These are phyloP conservation scores for Schizopora paradoxa DNA, from an alignment of 1,284 basidiomycete genomes.

Conservation along the genomic window DNA sequence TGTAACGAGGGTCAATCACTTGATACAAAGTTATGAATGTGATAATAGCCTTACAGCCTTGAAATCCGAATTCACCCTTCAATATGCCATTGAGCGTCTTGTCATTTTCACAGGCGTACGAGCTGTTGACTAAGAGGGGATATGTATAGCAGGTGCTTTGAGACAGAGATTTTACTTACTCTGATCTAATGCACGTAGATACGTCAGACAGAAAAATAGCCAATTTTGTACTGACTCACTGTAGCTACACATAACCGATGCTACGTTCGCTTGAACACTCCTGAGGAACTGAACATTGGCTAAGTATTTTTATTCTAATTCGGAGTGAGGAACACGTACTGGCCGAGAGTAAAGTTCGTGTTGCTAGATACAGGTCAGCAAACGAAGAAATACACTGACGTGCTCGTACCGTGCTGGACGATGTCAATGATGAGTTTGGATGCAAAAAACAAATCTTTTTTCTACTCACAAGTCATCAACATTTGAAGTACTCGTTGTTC, in stretches of 20 bases:
- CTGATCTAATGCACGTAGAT: constrained; percentile 13
- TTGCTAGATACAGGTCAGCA: constrained; percentile 5
- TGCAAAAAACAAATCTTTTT: neutral
- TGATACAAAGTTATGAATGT: neutral
- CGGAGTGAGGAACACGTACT: neutral
- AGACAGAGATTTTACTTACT: constrained; percentile 7
- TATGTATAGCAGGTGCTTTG: neutral
- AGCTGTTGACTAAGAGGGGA: constrained; percentile 36
- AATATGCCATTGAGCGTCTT: constrained; percentile 49
- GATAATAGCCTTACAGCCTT: constrained; percentile 38
- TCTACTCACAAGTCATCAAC: constrained; percentile 46
- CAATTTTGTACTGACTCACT: constrained; percentile 31
- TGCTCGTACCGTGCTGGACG: constrained; percentile 10
- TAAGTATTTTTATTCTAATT: constrained; percentile 9
- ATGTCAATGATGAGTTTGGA: neutral
- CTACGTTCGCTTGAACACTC: constrained; percentile 58
- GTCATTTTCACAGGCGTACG: constrained; percentile 51
- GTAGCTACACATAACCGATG: constrained; percentile 72
- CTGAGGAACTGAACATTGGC: constrained; percentile 30
- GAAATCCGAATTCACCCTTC: constrained; percentile 55
- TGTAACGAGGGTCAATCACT: neutral
- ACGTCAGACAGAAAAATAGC: neutral
- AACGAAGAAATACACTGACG: neutral
- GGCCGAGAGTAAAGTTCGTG: constrained; percentile 59
- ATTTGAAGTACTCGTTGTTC: constrained; percentile 38